phyloP scores from a whole-genome alignment of 345 rosid genomes.

The Pugionium cornutum region DNA sequence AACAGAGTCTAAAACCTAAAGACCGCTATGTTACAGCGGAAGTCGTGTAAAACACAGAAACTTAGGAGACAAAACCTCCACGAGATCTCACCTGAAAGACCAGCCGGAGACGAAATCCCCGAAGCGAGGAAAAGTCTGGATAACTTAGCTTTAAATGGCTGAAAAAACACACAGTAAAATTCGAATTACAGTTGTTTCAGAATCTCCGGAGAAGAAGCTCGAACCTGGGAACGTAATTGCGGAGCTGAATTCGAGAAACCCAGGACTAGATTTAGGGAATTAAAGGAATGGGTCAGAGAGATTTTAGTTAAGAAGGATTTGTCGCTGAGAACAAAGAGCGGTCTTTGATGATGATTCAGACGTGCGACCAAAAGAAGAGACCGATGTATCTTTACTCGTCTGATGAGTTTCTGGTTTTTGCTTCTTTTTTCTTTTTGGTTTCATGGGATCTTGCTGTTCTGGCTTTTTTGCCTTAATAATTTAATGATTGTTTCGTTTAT shows the following conservation, averaged over 20 bases:
- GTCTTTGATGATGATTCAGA: slow-evolving; percentile 47
- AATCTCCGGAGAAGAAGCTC: slow-evolving; percentile 20
- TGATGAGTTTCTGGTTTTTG: slow-evolving; percentile 13
- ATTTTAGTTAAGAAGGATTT: slow-evolving; percentile 49
- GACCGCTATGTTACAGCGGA: neutral
- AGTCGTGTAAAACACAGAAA: neutral
- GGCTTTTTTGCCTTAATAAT: no score
- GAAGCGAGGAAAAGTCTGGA: slow-evolving; percentile 4
- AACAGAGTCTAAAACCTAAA: slow-evolving; percentile 12
- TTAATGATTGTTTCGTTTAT: no score
- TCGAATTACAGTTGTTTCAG: neutral
- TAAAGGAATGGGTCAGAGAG: slow-evolving; percentile 37
- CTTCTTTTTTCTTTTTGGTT: no score
- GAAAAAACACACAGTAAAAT: neutral
- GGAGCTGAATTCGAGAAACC: slow-evolving; percentile 16
- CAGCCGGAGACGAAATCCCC: slow-evolving; percentile 39
- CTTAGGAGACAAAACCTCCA: no score
- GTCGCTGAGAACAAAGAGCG: slow-evolving; percentile 30
- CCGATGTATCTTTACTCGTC: slow-evolving; percentile 19
- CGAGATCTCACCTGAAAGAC: slow-evolving; percentile 54
- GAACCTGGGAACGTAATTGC: slow-evolving; percentile 9
- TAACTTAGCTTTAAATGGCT: slow-evolving; percentile 9
- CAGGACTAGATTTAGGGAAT: slow-evolving; percentile 13
- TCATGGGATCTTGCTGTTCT: no score
- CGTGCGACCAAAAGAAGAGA: slow-evolving; percentile 53